These are phyloP conservation scores for Lachancea sp. DNA, from an alignment of 805 yeast genomes.

Conservation along the genomic window DNA sequence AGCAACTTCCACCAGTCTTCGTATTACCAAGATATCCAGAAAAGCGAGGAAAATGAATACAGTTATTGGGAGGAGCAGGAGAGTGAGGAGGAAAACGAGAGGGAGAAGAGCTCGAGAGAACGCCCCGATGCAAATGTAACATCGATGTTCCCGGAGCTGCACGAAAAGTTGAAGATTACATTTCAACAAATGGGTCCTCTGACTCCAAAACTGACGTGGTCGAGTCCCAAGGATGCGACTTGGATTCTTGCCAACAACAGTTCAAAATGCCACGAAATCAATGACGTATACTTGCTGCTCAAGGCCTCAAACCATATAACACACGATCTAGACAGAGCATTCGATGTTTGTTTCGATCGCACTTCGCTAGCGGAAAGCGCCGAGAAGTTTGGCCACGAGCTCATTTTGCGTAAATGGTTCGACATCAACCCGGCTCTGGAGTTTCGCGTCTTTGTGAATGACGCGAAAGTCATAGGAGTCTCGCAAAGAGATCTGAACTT, in stretches of 20 bases:
- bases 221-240: constrained; percentile 89
- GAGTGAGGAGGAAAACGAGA: constrained; percentile 29
- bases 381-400: constrained; percentile 42
- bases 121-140: constrained; percentile 32
- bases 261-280: constrained; percentile 59
- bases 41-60: constrained; percentile 56
- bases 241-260: constrained; percentile 84
- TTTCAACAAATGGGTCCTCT: constrained; percentile 53
- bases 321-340: constrained; percentile 75
- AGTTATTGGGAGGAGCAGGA: constrained; percentile 66
- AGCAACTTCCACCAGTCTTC: constrained; percentile 22
- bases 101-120: no score
- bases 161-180: constrained; percentile 40
- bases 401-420: constrained; percentile 79
- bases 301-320: constrained; percentile 84
- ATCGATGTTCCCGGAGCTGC: constrained; percentile 51
- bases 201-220: constrained; percentile 92
- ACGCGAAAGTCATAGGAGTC: constrained; percentile 58
- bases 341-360: constrained; percentile 42
- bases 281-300: constrained; percentile 72
- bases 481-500: constrained; percentile 83
- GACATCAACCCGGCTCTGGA: constrained; percentile 84
- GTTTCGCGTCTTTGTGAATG: constrained; percentile 76
- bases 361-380: constrained; percentile 16
- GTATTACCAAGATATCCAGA: constrained; percentile 31